These are phyloP conservation scores for Apiospora sp. DNA, from an alignment of 2,329 filamentous ascomycete genomes.

Conservation along the genomic window DNA sequence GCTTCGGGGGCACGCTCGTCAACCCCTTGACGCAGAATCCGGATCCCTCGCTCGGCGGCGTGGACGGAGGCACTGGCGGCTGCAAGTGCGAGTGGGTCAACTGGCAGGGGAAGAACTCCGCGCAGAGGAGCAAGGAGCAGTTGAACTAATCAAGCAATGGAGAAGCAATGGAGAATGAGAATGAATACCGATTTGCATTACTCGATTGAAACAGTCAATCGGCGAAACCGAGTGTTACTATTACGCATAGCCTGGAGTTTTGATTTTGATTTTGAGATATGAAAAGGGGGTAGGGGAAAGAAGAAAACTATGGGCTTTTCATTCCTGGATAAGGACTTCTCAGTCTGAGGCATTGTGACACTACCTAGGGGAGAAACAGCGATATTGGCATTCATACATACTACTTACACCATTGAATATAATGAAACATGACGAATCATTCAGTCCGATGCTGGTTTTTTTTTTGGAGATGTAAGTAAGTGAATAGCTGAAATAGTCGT, in stretches of 20 bases:
- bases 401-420: slow-evolving; percentile 17
- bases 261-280: not conserved
- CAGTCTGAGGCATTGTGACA: not conserved
- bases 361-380: not conserved
- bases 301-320: not conserved
- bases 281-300: not conserved
- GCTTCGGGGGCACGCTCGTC: slow-evolving; percentile 58
- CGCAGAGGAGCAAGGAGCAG: slow-evolving; percentile 3
- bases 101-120: slow-evolving; percentile 40
- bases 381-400: slow-evolving; percentile 12
- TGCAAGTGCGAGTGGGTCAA: slow-evolving; percentile 70
- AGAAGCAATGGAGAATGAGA: not conserved
- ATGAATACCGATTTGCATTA: not conserved
- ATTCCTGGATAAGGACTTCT: slow-evolving; percentile 1
- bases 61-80: slow-evolving; percentile 69
- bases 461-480: not conserved
- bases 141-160: not conserved
- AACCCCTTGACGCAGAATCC: slow-evolving; percentile 55
- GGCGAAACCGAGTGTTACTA: not conserved
- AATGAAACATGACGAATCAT: not conserved
- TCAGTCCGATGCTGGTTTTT: not conserved
- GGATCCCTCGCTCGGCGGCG: slow-evolving; percentile 61
- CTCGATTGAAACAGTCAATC: not conserved
- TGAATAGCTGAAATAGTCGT: not conserved
- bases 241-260: slow-evolving; percentile 12